Percentiles rank a stretch among this genome's conserved stretches.
These are phyloP conservation scores for Amanita rimosa DNA, from an alignment of 768 basidiomycete species.

Conservation along the genomic window DNA sequence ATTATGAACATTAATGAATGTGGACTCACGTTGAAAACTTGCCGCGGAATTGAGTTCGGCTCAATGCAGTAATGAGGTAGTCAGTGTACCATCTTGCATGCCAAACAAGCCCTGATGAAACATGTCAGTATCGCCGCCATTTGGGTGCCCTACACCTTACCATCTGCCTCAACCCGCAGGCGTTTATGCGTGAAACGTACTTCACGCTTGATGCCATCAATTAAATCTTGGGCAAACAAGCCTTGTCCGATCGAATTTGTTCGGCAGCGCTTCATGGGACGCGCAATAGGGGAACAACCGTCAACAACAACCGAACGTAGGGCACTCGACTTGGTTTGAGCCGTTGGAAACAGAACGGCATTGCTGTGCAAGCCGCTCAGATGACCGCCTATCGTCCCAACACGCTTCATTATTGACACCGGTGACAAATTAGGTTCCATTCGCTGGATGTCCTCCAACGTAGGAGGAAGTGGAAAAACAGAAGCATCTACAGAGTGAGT, in stretches of 20 bases:
- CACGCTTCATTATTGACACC: slow-evolving; percentile 5
- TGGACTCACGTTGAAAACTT: not conserved
- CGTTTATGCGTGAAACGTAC: not conserved
- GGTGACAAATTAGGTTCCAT: slow-evolving; percentile 6
- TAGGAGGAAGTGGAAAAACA: slow-evolving; percentile 3
- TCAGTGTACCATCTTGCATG: slow-evolving; percentile 5
- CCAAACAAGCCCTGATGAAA: not conserved
- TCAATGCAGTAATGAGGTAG: slow-evolving; percentile 5
- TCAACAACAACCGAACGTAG: not conserved
- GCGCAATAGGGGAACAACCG: slow-evolving; percentile 3
- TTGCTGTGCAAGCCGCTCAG: not conserved
- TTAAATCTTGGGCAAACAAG: slow-evolving; percentile 1
- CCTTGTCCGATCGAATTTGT: not conserved
- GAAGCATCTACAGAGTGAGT: not conserved
- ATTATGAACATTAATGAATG: not conserved
- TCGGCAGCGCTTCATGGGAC: slow-evolving; percentile 3
- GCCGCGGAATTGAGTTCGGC: slow-evolving; percentile 2
- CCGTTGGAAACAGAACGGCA: not conserved
- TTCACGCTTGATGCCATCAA: not conserved
- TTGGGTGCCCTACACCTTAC: not conserved
- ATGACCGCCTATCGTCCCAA: slow-evolving; percentile 2
- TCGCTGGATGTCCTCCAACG: slow-evolving; percentile 5
- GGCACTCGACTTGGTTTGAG: not conserved
- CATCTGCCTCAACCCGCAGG: slow-evolving; percentile 1
- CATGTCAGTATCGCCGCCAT: not conserved